A percentile compares a stretch with the other conserved stretches of the same genome.
Evolutionary conservation across 2,329 filamentous ascomycete genomes (phyloP).

Genomic region (Waltergamsia citrina): DNA sequence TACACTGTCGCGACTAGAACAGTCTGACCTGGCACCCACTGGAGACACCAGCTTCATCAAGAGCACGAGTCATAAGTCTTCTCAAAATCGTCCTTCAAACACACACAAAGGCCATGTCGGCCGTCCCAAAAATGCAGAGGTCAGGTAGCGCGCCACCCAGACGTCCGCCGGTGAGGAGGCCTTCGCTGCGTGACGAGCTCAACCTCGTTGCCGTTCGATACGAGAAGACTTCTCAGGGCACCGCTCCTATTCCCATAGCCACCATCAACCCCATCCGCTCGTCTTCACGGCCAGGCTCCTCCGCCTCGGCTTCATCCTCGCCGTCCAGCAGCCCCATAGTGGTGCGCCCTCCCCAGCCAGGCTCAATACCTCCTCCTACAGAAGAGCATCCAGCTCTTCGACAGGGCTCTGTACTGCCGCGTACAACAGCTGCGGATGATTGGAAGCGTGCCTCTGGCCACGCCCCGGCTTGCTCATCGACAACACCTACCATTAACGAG

Average conservation of each 20-base stretch:
- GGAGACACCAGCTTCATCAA: no score
- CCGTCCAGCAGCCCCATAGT: conserved; percentile 15
- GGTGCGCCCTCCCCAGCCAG: conserved; percentile 15
- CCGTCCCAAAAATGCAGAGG: no score
- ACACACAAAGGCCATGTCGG: no score
- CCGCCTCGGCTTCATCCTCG: conserved; percentile 4
- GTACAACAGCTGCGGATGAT: conserved; percentile 22
- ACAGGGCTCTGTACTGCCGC: conserved; percentile 8
- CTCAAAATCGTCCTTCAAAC: no score
- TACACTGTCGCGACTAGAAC: no score
- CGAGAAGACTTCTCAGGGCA: conserved; percentile 37
- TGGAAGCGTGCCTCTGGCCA: conserved; percentile 48
- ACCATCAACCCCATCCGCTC: conserved; percentile 24
- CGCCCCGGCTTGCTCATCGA: conserved; percentile 31
- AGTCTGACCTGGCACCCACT: no score
- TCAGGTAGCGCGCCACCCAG: conserved; percentile 32
- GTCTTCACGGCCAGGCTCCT: conserved; percentile 9
- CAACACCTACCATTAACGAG: conserved; percentile 24
- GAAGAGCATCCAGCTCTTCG: conserved; percentile 47
- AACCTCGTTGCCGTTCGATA: conserved; percentile 47
- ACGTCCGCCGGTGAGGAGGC: conserved; percentile 21
- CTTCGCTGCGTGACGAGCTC: conserved; percentile 35
- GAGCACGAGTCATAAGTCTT: no score
- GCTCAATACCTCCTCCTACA: conserved; percentile 29
- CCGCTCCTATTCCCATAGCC: conserved; percentile 40